Percentiles rank a stretch among this genome's conserved stretches.
Conservation (phyloP, 768 basidiomycete species). For the Termitomyces sp. region DNA sequence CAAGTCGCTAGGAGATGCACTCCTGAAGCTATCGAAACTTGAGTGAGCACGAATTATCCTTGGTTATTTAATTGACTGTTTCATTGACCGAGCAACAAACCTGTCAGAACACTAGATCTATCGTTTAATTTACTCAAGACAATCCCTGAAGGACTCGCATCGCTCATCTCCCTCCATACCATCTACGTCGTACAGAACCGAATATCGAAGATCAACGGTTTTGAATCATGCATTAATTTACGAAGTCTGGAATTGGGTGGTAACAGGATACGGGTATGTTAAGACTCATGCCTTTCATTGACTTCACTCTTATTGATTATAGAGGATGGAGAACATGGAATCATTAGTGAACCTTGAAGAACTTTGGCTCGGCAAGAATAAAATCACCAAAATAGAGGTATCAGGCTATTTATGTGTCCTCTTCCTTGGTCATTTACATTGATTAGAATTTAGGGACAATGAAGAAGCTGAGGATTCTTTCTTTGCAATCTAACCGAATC, state of each 20-base stretch:
- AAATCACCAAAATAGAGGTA: slow-evolving; percentile 85
- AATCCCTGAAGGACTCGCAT: slow-evolving; percentile 57
- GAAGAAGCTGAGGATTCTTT: slow-evolving; percentile 75
- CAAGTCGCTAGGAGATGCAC: slow-evolving; percentile 62
- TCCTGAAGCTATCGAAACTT: slow-evolving; percentile 53
- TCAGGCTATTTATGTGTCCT: not conserved
- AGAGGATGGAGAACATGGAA: slow-evolving; percentile 89
- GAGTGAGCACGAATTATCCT: slow-evolving; percentile 35
- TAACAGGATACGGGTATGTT: slow-evolving; percentile 79
- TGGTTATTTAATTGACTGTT: not conserved
- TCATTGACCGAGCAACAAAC: not conserved
- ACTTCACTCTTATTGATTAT: not conserved
- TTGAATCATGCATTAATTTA: slow-evolving; percentile 52
- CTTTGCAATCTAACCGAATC: slow-evolving; percentile 91
- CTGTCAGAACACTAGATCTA: slow-evolving; percentile 72
- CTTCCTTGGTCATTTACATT: not conserved
- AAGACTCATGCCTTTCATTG: not conserved
- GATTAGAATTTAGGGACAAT: slow-evolving; percentile 64
- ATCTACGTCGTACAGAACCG: slow-evolving; percentile 97
- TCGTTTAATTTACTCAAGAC: slow-evolving; percentile 89
- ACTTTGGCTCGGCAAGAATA: slow-evolving; percentile 98
- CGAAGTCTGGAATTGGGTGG: slow-evolving; percentile 90
- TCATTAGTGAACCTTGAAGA: slow-evolving; percentile 81
- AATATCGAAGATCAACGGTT: slow-evolving; percentile 72
- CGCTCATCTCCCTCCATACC: slow-evolving; percentile 60